Base-by-base conservation (phyloP, 2,329 filamentous ascomycete species). In the Grosmannia clavigera region DNA sequence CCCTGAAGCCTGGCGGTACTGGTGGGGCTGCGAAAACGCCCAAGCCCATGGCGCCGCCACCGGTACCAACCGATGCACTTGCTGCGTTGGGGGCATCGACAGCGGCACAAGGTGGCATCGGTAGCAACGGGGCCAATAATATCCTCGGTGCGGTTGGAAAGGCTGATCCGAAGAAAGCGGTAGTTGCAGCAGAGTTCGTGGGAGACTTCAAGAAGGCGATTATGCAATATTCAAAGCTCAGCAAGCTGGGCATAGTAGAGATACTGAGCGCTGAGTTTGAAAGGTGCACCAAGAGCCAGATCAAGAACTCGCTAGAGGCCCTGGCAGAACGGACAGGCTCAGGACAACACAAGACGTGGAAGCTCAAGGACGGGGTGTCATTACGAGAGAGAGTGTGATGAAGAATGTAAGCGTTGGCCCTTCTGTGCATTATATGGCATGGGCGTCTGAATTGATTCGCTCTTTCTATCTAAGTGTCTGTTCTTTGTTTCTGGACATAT, bases 201-300 rank as follows among this genome's bases (percentile, higher is more conserved):
- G 75, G 76, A 0, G 71, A 85, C 12, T 90, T 95, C 71, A 91
- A 86, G 70, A 74, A 78, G 35, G 82, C 82, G 1, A 78, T 95
- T n/a, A 73, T 84, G 63, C 81, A 87, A 53, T 72, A 72, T 64
- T 69, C 69, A 22, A 72, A 70, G 50, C 75, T 90, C 56, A 88
- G 83, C 48, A 94, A 94, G 72, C 72, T 84, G 1, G 89, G 87
- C 9, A 74, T 94, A 65, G 78, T 90, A 10, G 89, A 92, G 70
- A 78, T 87, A 5, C 71, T 95, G 62, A 89, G 90, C 71, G 85
- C 87, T 68, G 79, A 83, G 65, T 90, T 92, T 65, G 82, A 85
- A 1, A 85, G 85, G 63, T 79, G 85, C 54, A 82, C 85, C 1
- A 89, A 86, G 66, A 81, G 83, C 25, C 81, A 84, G 29, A 83